These are phyloP conservation scores for Penicillium sp. DNA, from an alignment of 2,329 filamentous ascomycete species.

Conservation along the genomic window DNA sequence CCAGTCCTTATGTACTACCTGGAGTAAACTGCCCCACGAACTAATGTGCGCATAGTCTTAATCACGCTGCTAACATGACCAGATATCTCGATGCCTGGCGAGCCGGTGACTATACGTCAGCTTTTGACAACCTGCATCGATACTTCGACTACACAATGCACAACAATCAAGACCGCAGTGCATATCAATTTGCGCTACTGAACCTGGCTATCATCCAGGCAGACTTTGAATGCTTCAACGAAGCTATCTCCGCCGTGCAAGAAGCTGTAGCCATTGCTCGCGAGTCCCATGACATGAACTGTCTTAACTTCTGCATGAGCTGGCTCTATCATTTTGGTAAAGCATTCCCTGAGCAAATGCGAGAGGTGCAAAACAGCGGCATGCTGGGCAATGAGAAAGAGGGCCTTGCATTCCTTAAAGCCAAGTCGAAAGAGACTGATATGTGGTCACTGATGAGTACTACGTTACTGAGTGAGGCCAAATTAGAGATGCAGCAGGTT, in stretches of 20 bases:
- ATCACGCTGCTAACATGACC: constrained; percentile 10
- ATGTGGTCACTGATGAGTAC: constrained; percentile 85
- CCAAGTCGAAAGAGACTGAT: constrained; percentile 80
- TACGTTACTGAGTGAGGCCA: constrained; percentile 81
- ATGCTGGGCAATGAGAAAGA: constrained; percentile 78
- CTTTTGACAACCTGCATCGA: constrained; percentile 86
- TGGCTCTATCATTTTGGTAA: constrained; percentile 97
- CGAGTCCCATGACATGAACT: constrained; percentile 88
- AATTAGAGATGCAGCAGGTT: constrained; percentile 72
- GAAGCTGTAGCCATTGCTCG: constrained; percentile 93
- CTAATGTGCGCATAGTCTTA: not conserved
- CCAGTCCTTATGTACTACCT: constrained; percentile 77
- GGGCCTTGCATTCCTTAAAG: constrained; percentile 77
- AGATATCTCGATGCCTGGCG: constrained; percentile 92
- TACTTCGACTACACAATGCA: constrained; percentile 98
- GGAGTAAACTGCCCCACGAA: constrained; percentile 49
- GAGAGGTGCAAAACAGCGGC: constrained; percentile 67
- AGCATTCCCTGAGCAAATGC: constrained; percentile 74
- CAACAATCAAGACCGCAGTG: constrained; percentile 69
- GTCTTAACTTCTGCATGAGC: constrained; percentile 90
- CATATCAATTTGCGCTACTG: constrained; percentile 92
- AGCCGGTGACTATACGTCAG: constrained; percentile 82
- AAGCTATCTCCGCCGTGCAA: constrained; percentile 91
- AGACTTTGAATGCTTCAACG: constrained; percentile 87
- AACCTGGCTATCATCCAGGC: constrained; percentile 92